These are phyloP conservation scores for Cyclocybe cylindracea DNA, from an alignment of 768 basidiomycete genomes.

Conservation along the genomic window DNA sequence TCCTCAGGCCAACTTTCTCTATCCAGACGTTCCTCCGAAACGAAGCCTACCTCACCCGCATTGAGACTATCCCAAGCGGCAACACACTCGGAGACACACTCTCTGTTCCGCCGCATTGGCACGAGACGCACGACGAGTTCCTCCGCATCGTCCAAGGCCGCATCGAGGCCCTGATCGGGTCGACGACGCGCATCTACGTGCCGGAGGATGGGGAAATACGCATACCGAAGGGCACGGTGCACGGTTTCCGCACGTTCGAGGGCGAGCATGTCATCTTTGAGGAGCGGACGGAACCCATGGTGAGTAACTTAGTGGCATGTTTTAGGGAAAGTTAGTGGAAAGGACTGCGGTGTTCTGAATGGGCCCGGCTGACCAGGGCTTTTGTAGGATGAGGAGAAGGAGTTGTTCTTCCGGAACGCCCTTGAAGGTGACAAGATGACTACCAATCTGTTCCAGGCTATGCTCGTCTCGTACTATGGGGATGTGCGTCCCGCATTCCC, in stretches of 20 bases:
- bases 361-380: no score
- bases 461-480: conserved; percentile 25
- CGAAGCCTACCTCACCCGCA: conserved; percentile 25
- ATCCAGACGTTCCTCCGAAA: conserved; percentile 32
- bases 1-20: no score
- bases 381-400: conserved; percentile 30
- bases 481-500: conserved; percentile 28
- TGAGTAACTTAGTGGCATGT: conserved; percentile 3
- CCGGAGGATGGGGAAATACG: conserved; percentile 31
- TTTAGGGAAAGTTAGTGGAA: no score
- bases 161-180: conserved; percentile 22
- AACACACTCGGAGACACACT: conserved; percentile 24
- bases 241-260: conserved; percentile 23
- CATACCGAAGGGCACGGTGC: conserved; percentile 27
- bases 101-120: conserved; percentile 33
- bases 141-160: conserved; percentile 21
- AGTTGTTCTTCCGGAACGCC: conserved; percentile 33
- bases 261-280: conserved; percentile 29
- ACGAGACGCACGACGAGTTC: conserved; percentile 33
- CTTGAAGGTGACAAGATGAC: conserved; percentile 11
- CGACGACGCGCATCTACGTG: conserved; percentile 19
- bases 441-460: conserved; percentile 19
- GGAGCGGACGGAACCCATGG: conserved; percentile 33
- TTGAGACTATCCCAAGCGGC: conserved; percentile 15
- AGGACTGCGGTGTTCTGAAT: no score